phyloP scores from a whole-genome alignment of 441 rosid genomes.

The Pelargonium fulgidum region DNA sequence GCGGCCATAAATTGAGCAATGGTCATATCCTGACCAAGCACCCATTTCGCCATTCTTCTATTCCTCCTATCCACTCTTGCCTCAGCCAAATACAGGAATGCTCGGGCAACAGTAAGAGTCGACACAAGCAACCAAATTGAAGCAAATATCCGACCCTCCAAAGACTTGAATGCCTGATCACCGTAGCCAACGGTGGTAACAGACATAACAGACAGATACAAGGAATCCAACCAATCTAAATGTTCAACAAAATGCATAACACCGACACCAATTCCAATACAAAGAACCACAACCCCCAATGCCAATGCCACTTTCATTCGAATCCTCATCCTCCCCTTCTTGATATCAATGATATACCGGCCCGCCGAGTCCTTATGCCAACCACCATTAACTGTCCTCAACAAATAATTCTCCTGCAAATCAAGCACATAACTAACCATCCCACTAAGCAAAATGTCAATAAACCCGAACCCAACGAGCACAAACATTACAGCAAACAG shows the following conservation, averaged over 20 bases:
- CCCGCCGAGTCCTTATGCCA: conserved; percentile 31
- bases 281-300: conserved; percentile 71
- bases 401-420: conserved; percentile 74
- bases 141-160: conserved; percentile 71
- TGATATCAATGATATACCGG: conserved; percentile 68
- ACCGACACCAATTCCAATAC: conserved; percentile 67
- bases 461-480: conserved; percentile 76
- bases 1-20: conserved; percentile 87
- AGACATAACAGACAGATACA: conserved; percentile 90
- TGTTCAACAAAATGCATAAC: conserved; percentile 79
- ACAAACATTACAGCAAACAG: conserved; percentile 79
- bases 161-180: conserved; percentile 57
- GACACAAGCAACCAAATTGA: conserved; percentile 85
- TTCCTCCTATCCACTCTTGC: conserved; percentile 86
- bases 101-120: conserved; percentile 76
- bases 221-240: conserved; percentile 79
- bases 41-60: conserved; percentile 73
- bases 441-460: conserved; percentile 67
- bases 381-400: conserved; percentile 46
- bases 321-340: conserved; percentile 95
- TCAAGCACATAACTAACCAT: conserved; percentile 88
- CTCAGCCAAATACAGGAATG: conserved; percentile 71
- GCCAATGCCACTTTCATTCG: conserved; percentile 92
- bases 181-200: conserved; percentile 93
- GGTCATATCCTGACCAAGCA: conserved; percentile 79